Evolutionary conservation across 225 moss, liverwort and hornwort genomes (phyloP), one percentile per base, ranked within the genome.

Genomic region (Marchantia paleacea): DNA sequence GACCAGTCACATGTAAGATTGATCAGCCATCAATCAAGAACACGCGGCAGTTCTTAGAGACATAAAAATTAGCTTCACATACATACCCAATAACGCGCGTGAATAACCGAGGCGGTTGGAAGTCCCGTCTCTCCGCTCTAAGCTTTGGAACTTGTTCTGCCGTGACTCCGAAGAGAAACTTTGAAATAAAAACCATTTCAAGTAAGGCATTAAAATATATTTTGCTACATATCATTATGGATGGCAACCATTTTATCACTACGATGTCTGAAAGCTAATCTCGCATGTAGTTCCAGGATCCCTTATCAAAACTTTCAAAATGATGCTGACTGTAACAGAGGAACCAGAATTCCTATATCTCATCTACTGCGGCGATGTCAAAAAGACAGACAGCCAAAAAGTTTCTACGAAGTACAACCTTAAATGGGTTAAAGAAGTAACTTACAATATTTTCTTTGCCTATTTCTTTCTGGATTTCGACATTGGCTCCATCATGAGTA

Each of bases 111-210:
- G 94, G 91, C 19, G 92, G 92, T 31, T 76, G 84, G 30, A 91
- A 94, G 61, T 91, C 84, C 53, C 91, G 85, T 72, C 93, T 79
- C 76, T 93, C 93, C 49, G 89, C 89, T 49, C 95, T 91, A 29
- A 96, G 78, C 71, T 81, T 81, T 52, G 91, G 90, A 48, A 96
- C 78, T 83, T 93, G 88, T 71, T 90, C 90, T 55, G 76, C 91
- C 79, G 79, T 85, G 31, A 86, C 91, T 77, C 95, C 95, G 78
- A 96, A 96, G 65, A 90, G 81, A 78, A 96, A 96, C 94, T 94
- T 90, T 55, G 55, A 53, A 68, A 67, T 0, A 74, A 67, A 60
- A 3, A 68, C 12, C 50, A 73, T 18, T n/a, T 62, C 10, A 22
- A n/a, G 24, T 62, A 8, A 0, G 18, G 16, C n/a, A 62, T 62